Percentiles rank a stretch among this genome's conserved stretches.
Conservation (phyloP, 1,284 basidiomycete species). For the Cryptococcus sp. region DNA sequence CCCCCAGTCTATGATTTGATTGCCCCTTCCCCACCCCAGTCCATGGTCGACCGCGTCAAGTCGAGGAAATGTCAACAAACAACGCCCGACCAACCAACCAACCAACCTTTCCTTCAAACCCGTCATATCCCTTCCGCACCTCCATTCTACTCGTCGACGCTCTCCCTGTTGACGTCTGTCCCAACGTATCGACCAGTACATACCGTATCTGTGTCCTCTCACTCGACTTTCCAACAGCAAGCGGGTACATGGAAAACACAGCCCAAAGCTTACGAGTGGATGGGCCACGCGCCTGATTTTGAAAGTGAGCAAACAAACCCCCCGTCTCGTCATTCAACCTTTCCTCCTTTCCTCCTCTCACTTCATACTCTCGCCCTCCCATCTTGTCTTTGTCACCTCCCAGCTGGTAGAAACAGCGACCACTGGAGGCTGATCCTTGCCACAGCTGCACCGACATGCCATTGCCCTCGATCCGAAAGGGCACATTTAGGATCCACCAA, state of each 20-base stretch:
- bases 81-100: neutral
- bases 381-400: too few species aligned
- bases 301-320: neutral
- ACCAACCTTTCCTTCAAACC: neutral
- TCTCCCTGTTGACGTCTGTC: neutral
- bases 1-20: too few species aligned
- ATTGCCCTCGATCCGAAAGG: neutral
- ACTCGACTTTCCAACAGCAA: too few species aligned
- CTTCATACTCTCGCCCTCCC: neutral
- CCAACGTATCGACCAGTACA: neutral
- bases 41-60: too few species aligned
- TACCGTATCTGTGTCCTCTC: neutral
- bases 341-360: neutral
- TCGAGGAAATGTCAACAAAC: neutral
- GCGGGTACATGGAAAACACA: too few species aligned
- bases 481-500: neutral
- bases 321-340: neutral
- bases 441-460: neutral
- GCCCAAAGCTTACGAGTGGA: too few species aligned
- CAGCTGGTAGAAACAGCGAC: too few species aligned
- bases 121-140: neutral
- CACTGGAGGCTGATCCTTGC: too few species aligned
- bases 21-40: too few species aligned
- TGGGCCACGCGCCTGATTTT: constrained; percentile 14
- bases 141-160: too few species aligned